These are phyloP conservation scores for Casuarina equisetifolia DNA, from an alignment of 306 rosid genomes.

Conservation along the genomic window DNA sequence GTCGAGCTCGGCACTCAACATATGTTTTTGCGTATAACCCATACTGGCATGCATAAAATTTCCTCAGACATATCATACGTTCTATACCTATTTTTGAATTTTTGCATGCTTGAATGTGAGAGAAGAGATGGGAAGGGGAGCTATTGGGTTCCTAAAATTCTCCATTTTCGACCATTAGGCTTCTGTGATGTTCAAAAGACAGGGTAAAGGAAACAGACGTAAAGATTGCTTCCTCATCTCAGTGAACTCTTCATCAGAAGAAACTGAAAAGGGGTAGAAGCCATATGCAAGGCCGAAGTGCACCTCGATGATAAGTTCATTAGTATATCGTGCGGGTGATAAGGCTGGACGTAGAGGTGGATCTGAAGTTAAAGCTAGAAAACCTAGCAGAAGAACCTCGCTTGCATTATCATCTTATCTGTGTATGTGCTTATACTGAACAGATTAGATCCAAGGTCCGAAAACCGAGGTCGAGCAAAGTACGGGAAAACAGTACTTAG, in stretches of 20 bases:
- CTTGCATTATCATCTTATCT: no score
- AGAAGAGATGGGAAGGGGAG: no score
- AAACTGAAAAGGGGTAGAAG: not conserved
- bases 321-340: not conserved
- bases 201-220: no score
- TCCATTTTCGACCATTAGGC: no score
- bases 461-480: not conserved
- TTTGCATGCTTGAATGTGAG: no score
- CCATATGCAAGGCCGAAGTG: not conserved
- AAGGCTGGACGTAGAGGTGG: not conserved
- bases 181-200: not conserved
- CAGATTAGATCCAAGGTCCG: not conserved
- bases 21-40: no score
- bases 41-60: not conserved
- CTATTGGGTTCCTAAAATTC: no score
- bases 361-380: slow-evolving; percentile 2
- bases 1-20: no score
- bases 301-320: not conserved
- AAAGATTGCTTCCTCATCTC: no score
- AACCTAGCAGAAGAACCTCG: not conserved
- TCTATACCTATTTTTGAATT: no score
- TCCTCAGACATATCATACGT: no score
- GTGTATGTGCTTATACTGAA: no score
- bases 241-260: not conserved
- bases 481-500: not conserved